These are phyloP conservation scores for Aspergillus fructus DNA, from an alignment of 2,329 filamentous ascomycete species.

Conservation along the genomic window DNA sequence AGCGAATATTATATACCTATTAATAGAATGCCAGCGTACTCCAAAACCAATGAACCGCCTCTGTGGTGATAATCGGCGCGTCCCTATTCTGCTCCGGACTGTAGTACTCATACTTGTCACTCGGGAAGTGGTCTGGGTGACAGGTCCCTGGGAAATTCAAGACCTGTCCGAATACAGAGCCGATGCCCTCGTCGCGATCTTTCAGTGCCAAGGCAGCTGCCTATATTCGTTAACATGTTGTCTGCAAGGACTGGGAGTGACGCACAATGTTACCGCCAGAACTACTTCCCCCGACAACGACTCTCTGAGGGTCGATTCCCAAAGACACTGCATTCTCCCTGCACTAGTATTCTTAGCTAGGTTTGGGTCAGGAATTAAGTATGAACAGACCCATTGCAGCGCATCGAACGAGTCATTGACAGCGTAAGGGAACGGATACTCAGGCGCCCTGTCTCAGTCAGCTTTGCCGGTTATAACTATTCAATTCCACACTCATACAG, in stretches of 20 bases:
- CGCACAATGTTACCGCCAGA: neutral
- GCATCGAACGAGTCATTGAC: neutral
- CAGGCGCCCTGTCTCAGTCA: neutral
- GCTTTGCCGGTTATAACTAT: neutral
- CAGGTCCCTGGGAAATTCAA: neutral
- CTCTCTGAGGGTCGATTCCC: neutral
- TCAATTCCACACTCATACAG: neutral
- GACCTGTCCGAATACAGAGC: neutral
- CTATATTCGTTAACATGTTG: neutral
- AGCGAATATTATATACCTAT: no score
- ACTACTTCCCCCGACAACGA: neutral
- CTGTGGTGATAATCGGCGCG: neutral
- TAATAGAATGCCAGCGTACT: no score
- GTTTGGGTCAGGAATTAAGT: no score
- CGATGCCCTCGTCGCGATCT: neutral
- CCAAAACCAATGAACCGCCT: neutral
- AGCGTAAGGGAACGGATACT: neutral
- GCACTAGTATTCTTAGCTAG: neutral
- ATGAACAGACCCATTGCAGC: neutral
- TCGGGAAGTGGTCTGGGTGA: neutral
- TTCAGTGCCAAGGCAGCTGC: neutral
- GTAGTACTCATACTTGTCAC: neutral
- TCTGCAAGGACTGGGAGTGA: neutral
- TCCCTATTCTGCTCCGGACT: neutral
- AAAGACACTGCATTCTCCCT: neutral